Conservation (phyloP, 1,139 yeast species). For the Blastobotrys elegans region DNA sequence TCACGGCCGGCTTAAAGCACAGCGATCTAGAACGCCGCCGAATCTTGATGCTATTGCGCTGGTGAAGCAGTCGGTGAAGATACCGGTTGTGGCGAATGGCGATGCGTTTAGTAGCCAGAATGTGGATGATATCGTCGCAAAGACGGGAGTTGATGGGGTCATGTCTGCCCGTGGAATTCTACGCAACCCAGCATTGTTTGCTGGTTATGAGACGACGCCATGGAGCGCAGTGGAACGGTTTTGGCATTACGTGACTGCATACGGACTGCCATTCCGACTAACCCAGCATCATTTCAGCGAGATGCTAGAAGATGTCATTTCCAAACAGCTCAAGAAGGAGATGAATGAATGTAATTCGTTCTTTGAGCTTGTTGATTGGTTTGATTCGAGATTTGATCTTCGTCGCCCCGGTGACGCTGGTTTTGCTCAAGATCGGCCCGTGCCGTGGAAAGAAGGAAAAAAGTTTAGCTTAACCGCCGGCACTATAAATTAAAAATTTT, state of each 20-base stretch:
- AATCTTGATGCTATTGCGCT: constrained; percentile 73
- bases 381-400: constrained; percentile 63
- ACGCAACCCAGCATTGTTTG: constrained; percentile 80
- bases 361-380: constrained; percentile 72
- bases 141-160: constrained; percentile 82
- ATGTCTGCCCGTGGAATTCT: constrained; percentile 94
- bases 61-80: constrained; percentile 51
- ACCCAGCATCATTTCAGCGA: constrained; percentile 84
- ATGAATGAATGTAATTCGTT: constrained; percentile 58
- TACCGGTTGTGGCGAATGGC: constrained; percentile 92
- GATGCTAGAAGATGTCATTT: constrained; percentile 64
- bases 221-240: constrained; percentile 87
- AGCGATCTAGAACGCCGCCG: constrained; percentile 79
- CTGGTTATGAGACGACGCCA: constrained; percentile 68
- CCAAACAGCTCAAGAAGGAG: constrained; percentile 51
- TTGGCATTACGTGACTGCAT: constrained; percentile 71
- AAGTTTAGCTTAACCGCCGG: background rate
- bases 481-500: background rate
- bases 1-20: constrained; percentile 84
- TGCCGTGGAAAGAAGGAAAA: constrained; percentile 43
- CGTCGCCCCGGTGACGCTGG: constrained; percentile 62
- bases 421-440: constrained; percentile 56
- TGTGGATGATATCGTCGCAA: constrained; percentile 52
- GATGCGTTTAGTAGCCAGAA: constrained; percentile 75
- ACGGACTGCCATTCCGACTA: constrained; percentile 78